Evolutionary conservation across 129 eudicot species (phyloP), one percentile per base, ranked within the genome.

Genomic region (Flaveria ramosissima): DNA sequence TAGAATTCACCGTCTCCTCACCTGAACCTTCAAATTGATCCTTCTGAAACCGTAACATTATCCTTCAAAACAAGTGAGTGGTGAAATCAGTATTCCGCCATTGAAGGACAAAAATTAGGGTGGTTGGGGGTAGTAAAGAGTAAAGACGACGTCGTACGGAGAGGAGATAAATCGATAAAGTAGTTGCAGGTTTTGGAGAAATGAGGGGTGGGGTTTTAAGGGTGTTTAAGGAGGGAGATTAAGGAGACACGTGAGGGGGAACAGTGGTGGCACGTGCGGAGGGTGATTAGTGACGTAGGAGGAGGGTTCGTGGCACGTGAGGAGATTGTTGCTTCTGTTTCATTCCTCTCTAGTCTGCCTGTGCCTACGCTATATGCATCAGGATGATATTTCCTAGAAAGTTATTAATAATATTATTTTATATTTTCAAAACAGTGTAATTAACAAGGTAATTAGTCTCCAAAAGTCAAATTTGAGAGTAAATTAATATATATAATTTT

Each of bases 221-320:
- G 85, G 65, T 50, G 39, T 47, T 71, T 26, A 59, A 41, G 70
- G 70, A 74, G 69, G 56, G 70, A 59, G 85, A 67, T 73, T 67
- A 81, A 77, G n/a, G 78, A 68, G 71, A 81, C 85, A 84, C 79
- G 82, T 71, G 84, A 78, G 77, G 6, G 74, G 76, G 1, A 50
- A 75, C 77, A 73, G 82, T 78, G 7, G 69, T 77, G 70, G 84
- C 80, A 79, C 86, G 82, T 74, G 89, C 75, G 68, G 72, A 32
- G 45, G 52, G 43, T n/a, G 47, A 77, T 65, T 43, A 76, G 83
- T 79, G 83, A 70, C 83, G 83, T 73, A 62, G 77, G 1, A 74
- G 87, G 85, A 36, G 69, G 77, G 50, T 19, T 80, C 81, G 83
- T 80, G 85, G 85, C 87, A 86, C 87, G 89, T 86, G 87, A 84